Evolutionary conservation across 306 rosid species (phyloP).

Genomic region (Macrotyloma uniflorum): DNA sequence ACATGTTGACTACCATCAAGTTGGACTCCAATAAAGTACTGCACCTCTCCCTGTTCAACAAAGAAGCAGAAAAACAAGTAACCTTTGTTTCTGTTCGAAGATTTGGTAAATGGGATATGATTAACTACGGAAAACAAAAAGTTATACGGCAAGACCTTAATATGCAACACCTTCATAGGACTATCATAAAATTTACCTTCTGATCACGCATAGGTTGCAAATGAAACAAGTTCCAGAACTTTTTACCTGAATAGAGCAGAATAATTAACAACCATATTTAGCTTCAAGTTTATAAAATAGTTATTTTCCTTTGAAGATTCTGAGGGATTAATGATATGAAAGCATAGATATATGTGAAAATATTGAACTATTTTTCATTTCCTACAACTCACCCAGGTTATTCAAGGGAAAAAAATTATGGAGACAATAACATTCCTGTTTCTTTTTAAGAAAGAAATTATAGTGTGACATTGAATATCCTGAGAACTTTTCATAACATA

Average conservation of each 20-base stretch:
- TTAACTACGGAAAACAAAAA: background rate
- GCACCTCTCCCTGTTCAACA: conserved; percentile 86
- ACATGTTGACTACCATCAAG: conserved; percentile 97
- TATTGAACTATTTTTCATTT: conserved; percentile 7
- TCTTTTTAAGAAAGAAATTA: background rate
- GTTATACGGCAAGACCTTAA: conserved; percentile 1
- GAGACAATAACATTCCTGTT: background rate
- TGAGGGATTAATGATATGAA: background rate
- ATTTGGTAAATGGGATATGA: background rate
- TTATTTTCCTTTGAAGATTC: conserved; percentile 25
- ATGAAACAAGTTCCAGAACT: conserved; percentile 98
- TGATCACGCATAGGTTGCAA: conserved; percentile 99
- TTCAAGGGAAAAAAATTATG: background rate
- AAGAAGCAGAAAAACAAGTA: conserved; percentile 7
- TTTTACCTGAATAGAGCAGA: conserved; percentile 67
- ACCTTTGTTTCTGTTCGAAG: background rate
- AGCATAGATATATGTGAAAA: background rate
- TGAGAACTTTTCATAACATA: background rate
- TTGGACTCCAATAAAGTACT: conserved; percentile 95
- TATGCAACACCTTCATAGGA: conserved; percentile 11
- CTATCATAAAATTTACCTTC: conserved; percentile 55
- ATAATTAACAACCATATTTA: conserved; percentile 12
- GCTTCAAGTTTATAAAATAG: background rate
- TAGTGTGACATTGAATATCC: conserved; percentile 1
- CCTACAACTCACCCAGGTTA: background rate